phyloP scores from a whole-genome alignment of 371 early-diverging fungal species.

The Mortierella sp. region DNA sequence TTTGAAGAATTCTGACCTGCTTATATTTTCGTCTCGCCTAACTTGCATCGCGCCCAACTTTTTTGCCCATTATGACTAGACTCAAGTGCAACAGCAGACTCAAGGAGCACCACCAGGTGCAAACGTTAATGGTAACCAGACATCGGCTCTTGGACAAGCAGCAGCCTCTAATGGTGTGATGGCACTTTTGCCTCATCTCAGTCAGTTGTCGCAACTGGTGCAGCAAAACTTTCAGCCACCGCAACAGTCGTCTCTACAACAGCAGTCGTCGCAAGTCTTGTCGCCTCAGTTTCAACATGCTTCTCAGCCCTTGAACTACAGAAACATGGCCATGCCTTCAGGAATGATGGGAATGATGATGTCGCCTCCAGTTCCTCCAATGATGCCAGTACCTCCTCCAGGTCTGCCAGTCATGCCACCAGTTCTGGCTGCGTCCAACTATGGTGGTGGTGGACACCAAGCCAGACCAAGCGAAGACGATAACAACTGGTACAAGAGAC shows the following conservation, averaged over 20 bases:
- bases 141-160: background rate
- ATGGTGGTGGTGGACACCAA: constrained; percentile 1
- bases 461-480: constrained; percentile 12
- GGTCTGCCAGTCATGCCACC: constrained; percentile 2
- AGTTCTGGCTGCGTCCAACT: constrained; percentile 2
- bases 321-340: constrained; percentile 13
- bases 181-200: constrained; percentile 34
- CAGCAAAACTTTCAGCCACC: constrained; percentile 30
- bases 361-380: constrained; percentile 23
- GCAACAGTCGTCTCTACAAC: background rate
- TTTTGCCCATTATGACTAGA: constrained; percentile 6
- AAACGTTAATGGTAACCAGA: constrained; percentile 8
- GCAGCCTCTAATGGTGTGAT: constrained; percentile 6
- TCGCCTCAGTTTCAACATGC: constrained; percentile 10
- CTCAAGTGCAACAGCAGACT: constrained; percentile 38
- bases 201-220: constrained; percentile 33
- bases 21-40: background rate
- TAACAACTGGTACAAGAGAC: constrained; percentile 14
- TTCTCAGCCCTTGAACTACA: constrained; percentile 1
- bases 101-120: constrained; percentile 16
- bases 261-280: constrained; percentile 1
- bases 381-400: constrained; percentile 16
- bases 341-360: constrained; percentile 20
- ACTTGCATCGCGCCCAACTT: background rate
- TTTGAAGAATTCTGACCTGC: background rate